Evolutionary conservation across 257 asterid genomes (phyloP).

Genomic region (Capsicum baccatum): DNA sequence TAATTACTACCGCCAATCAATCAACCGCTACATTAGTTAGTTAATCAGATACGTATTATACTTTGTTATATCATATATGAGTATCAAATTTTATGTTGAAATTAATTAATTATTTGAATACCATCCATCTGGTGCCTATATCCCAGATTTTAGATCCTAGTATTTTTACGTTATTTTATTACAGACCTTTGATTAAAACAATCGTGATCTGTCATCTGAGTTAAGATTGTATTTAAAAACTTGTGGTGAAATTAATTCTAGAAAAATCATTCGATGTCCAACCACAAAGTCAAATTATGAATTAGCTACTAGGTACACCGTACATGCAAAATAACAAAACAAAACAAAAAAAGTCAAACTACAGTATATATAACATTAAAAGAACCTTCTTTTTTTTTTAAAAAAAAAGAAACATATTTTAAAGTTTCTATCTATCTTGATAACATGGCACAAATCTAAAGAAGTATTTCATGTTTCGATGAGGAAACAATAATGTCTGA

Average conservation of each 20-base stretch:
- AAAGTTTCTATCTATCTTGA: neutral
- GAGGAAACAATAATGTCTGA: neutral
- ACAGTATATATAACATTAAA: neutral
- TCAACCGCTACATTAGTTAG: neutral
- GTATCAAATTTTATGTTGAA: neutral
- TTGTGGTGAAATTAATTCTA: neutral
- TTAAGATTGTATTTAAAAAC: neutral
- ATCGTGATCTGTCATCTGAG: neutral
- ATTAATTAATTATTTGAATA: neutral
- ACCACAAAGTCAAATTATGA: neutral
- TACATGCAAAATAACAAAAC: neutral
- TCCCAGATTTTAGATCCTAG: neutral
- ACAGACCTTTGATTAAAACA: neutral
- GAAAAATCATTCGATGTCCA: neutral
- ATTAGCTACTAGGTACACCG: slow-evolving; percentile 10
- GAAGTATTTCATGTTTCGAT: neutral
- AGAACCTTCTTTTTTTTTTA: neutral
- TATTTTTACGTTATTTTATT: neutral
- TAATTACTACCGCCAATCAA: neutral
- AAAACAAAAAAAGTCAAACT: neutral
- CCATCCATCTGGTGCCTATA: neutral
- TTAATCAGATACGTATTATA: neutral
- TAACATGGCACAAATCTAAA: slow-evolving; percentile 12
- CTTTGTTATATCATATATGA: neutral
- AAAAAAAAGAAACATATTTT: neutral